phyloP scores from a whole-genome alignment of 495 filamentous ascomycete species.

The Penicillium cataractarum region DNA sequence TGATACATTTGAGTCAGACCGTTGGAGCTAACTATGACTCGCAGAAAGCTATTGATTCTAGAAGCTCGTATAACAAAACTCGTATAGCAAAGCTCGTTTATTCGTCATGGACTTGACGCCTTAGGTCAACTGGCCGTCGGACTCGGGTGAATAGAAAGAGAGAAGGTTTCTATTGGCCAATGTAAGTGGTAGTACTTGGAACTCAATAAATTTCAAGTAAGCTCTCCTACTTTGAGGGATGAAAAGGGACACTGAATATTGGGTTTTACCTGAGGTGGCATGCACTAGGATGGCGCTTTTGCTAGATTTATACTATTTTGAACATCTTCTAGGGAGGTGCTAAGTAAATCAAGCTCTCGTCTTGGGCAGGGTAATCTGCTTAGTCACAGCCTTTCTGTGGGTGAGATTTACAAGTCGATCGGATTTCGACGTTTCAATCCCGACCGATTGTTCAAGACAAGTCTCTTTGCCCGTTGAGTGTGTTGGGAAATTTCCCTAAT shows the following conservation, averaged over 20 bases:
- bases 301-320: neutral
- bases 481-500: neutral
- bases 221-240: neutral
- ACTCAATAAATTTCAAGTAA: neutral
- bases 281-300: neutral
- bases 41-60: no score
- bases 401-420: neutral
- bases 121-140: neutral
- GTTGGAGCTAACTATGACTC: no score
- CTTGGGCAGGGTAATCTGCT: no score
- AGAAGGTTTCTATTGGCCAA: neutral
- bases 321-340: no score
- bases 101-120: neutral
- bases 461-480: slow-evolving; percentile 5
- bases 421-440: slow-evolving; percentile 17
- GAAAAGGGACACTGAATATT: neutral
- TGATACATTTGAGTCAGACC: no score
- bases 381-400: neutral
- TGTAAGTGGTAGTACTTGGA: neutral
- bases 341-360: no score
- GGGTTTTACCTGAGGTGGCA: neutral
- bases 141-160: neutral
- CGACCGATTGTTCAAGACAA: slow-evolving; percentile 10
- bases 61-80: no score
- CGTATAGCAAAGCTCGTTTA: no score